Evolutionary conservation across 495 filamentous ascomycete genomes (phyloP), one percentile per base, ranked within the genome.

Genomic region (Tetracladium setigerum): DNA sequence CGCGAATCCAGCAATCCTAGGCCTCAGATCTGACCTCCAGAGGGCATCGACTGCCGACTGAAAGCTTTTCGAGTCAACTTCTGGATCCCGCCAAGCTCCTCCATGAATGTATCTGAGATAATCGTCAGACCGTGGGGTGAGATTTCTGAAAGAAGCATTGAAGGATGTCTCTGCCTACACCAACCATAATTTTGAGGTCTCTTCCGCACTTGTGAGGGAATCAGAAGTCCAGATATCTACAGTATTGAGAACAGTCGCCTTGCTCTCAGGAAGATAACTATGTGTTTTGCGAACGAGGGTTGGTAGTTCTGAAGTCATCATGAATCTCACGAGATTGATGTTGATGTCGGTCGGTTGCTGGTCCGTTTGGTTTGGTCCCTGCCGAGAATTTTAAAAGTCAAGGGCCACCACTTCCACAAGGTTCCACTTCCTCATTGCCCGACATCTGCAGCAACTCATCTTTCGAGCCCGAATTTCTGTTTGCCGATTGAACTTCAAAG

Each of bases 61-160:
- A 49, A 83, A 78, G n/a, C 66, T 65, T 6, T 66, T 49, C 14
- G 76, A 64, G 43, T 70, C 75, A 16, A 81, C 62, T 38, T 60
- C 62, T 38, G 88, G 88, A 58, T 95, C 89, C 47, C 86, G 78
- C 86, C 87, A 95, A 57, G 84, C 89, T 57, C 89, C 89, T 55
- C 90, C 88, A 67, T 95, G 90, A 62, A 95, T 82, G 67, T 79
- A 89, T 56, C 52, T 55, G 18, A 54, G 36, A 15, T n/a, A 32
- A n/a, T 38, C 4, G 17, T 39, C 2, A 14, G 18, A 36, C 14
- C 19, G 24, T n/a, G 14, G 19, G 19, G 12, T 11, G 15, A 44
- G 17, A 51, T 36, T 4, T 36, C 13, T 36, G 34, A 10, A 36
- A 9, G 13, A 36, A 36, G 13, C 2, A 36, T 27, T 27, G 3